Base-by-base conservation (phyloP, 306 rosid genomes). In the Fragaria iinumae region DNA sequence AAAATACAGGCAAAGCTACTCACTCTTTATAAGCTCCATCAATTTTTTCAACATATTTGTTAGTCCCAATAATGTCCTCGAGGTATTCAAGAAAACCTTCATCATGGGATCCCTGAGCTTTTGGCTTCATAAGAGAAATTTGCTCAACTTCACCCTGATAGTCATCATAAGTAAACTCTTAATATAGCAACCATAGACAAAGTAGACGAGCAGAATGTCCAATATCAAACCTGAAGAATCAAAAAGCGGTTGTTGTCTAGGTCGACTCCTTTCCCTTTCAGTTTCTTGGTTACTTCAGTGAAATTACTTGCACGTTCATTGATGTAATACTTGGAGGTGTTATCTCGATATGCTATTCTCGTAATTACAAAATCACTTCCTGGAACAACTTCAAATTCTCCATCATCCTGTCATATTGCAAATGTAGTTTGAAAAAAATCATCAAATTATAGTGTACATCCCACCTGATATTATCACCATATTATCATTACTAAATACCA, bases 41-140 rank as follows among this genome's bases (percentile, higher is more conserved):
- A 73, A 92, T 92, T 83, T 74, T 89, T 81, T 92, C 97, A 27
- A 95, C 97, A 43, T 95, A 95, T 90, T 89, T 95, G 85, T 88
- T 73, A 57, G 99, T 95, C 64, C 97, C 99, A 16, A 95, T 92
- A 76, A 95, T 95, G 76, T 95, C 99, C 84, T 95, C 99, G 3
- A 95, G 89, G 88, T 95, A 95, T 83, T 95, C 99, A 77, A 95
- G 93, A 83, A 95, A 95, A 45, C 99, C 97, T 80, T 92, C 99
- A 83, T 95, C 99, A 64, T 95, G 98, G 69, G 95, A 90, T 72
- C 98, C 98, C 88, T 94, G 98, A 74, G 95, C 91, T 84, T 94
- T 94, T 76, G 98, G 98, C 82, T 92, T 94, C 98, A 94, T 92
- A 67, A 94, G 83, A 38, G 98, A 94, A 87, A 95, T 95, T 83